A percentile compares a stretch with the other conserved stretches of the same genome.
Evolutionary conservation across 2,329 filamentous ascomycete species (phyloP).

Genomic region (Phyllachora maydis): DNA sequence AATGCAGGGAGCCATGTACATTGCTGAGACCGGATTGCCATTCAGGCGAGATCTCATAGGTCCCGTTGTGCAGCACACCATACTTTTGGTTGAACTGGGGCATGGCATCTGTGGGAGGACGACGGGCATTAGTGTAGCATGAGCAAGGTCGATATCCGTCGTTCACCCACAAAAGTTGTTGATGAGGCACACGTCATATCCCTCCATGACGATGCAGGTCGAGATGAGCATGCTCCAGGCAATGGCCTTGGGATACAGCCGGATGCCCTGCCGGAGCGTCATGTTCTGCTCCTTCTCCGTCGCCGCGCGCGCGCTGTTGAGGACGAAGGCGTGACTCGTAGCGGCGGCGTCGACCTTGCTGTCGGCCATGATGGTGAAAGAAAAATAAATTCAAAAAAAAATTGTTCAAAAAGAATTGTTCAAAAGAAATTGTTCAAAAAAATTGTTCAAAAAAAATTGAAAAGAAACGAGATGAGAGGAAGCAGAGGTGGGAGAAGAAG

Average conservation of each 20-base stretch:
- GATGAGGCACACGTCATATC: conserved; percentile 64
- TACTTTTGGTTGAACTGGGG: conserved; percentile 37
- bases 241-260: conserved; percentile 72
- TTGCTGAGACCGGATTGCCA: conserved; percentile 44
- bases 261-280: conserved; percentile 56
- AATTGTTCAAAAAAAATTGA: no score
- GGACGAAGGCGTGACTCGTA: conserved; percentile 15
- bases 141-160: no score
- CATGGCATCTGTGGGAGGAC: conserved; percentile 22
- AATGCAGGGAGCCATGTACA: conserved; percentile 7
- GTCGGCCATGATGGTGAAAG: no score
- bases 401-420: no score
- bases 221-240: conserved; percentile 70
- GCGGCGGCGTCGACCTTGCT: no score
- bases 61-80: conserved; percentile 22
- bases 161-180: conserved; percentile 48
- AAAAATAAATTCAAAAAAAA: no score
- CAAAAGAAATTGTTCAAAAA: no score
- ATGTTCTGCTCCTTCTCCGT: conserved; percentile 45
- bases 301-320: conserved; percentile 25
- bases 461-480: no score
- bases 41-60: conserved; percentile 32
- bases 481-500: no score
- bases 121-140: background rate
- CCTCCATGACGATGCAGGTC: conserved; percentile 85